Conservation (phyloP, 805 yeast genomes). For the Kodamaea sagamina region DNA sequence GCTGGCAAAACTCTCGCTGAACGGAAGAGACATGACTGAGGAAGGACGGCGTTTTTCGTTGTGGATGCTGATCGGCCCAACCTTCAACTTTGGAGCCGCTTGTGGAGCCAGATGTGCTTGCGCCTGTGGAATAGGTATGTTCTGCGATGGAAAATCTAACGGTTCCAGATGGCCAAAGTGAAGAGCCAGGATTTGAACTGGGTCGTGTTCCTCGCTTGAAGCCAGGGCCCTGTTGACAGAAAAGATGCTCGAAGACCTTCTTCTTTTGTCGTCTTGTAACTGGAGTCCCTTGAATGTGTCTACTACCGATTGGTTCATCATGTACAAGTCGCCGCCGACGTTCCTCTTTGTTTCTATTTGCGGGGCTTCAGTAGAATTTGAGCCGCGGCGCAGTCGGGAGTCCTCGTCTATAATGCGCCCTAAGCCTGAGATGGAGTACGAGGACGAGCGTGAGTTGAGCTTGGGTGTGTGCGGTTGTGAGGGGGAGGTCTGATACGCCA, state of each 20-base stretch:
- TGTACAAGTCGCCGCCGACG: conserved; percentile 47
- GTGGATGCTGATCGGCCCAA: conserved; percentile 37
- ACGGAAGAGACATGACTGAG: conserved; percentile 69
- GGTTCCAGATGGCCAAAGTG: not conserved
- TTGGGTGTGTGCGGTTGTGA: conserved; percentile 7
- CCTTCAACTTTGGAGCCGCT: conserved; percentile 18
- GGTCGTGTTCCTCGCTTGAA: conserved; percentile 9
- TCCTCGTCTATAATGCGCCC: conserved; percentile 12
- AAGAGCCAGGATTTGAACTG: not conserved
- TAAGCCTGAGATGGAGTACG: conserved; percentile 26
- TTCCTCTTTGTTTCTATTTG: conserved; percentile 48
- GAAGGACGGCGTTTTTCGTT: conserved; percentile 44
- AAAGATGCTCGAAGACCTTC: conserved; percentile 33
- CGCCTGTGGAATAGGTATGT: not conserved
- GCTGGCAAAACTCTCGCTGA: conserved; percentile 77
- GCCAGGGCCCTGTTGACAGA: conserved; percentile 14
- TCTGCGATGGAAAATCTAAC: not conserved
- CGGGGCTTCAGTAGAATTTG: conserved; percentile 36
- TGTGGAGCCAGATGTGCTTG: conserved; percentile 4
- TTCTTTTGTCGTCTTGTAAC: conserved; percentile 40
- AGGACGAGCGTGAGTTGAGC: conserved; percentile 17
- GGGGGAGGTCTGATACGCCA: conserved; percentile 10
- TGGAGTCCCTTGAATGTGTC: conserved; percentile 47
- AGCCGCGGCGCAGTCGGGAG: conserved; percentile 18
- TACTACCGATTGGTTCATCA: conserved; percentile 42